These are phyloP conservation scores for Paraphysoderma sedebokerense DNA, from an alignment of 371 early-diverging fungal species.

Conservation along the genomic window DNA sequence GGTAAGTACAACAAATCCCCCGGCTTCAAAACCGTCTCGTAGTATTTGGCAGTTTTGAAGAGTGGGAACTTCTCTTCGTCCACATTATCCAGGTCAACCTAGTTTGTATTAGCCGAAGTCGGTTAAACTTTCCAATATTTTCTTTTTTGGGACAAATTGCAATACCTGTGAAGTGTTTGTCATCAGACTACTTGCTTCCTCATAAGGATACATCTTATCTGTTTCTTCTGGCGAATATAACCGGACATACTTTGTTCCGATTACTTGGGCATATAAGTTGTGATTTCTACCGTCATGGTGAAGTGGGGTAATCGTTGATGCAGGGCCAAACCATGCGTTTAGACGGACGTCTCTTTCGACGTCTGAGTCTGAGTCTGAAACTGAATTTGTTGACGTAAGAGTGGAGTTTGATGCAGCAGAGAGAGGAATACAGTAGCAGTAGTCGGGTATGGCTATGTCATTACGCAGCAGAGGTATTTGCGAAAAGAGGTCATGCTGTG, in stretches of 20 bases:
- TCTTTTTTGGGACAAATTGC: background rate
- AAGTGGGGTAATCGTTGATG: constrained; percentile 65
- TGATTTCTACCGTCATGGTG: constrained; percentile 63
- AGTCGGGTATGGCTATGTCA: constrained; percentile 64
- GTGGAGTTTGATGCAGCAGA: too few species aligned
- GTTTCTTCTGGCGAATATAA: constrained; percentile 48
- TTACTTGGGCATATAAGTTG: constrained; percentile 75
- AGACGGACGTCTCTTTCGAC: constrained; percentile 32
- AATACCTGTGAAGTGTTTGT: constrained; percentile 59
- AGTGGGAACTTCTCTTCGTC: constrained; percentile 28
- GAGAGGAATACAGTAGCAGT: constrained; percentile 32
- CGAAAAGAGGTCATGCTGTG: constrained; percentile 71
- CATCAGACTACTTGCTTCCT: constrained; percentile 24
- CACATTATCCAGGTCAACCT: constrained; percentile 45
- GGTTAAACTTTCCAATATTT: background rate
- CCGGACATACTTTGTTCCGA: constrained; percentile 62
- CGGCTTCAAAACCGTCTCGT: constrained; percentile 49
- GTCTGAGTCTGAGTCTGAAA: constrained; percentile 11
- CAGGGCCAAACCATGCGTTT: constrained; percentile 83
- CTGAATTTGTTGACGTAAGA: too few species aligned
- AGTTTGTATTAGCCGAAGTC: background rate
- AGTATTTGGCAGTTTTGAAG: constrained; percentile 34
- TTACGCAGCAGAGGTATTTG: constrained; percentile 54
- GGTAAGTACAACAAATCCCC: constrained; percentile 85
- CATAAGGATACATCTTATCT: constrained; percentile 33